Base-by-base conservation (phyloP, 495 filamentous ascomycete genomes). In the Viridothelium virens region DNA sequence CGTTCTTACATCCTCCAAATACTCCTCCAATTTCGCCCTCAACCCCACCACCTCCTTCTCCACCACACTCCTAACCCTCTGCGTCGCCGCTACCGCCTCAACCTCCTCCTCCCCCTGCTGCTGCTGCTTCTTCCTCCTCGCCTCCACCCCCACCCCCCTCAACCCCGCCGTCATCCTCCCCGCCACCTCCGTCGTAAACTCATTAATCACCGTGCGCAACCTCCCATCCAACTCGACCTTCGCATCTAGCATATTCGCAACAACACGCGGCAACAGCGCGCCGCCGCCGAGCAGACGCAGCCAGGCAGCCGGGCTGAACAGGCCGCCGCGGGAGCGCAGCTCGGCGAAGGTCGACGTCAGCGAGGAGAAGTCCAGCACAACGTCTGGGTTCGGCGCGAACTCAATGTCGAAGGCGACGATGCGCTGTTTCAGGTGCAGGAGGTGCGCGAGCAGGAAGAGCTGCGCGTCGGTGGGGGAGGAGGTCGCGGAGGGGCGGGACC, bases 401-500 rank as follows among this genome's bases (percentile, higher is more conserved):
- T 89, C 86, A 65, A 97, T 94, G 77, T 97, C 92, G 68, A 96
- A 92, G 18, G 91, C 90, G 44, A 96, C 84, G 38, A 97, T 90
- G 69, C 93, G 88, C 69, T 93, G 91, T 71, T 96, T 96, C 11
- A 97, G 84, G 67, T 95, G 86, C 47, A 96, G 87, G 2, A 97
- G 82, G 73, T 97, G 92, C 69, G 91, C 92, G 77, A 97, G 87
- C 67, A 95, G 85, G 76, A 97, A 97, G 38, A 97, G 83, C 69
- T 91, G 87, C 0, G 85, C 83, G 74, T 94, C 89, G 5, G 79
- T 79, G 3, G 80, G 73, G 16, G 81, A 80, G 74, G 92, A 89
- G 2, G 80, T 80, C 4, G 79, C 71, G 16, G 80, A 79, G 61
- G 65, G 56, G 38, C 69, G 67, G 37, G 67, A 81, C 53, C 76